Percentiles rank a stretch among this genome's conserved stretches.
These are phyloP conservation scores for Ananas comosus DNA, from an alignment of 176 grass and related monocot species.

Conservation along the genomic window DNA sequence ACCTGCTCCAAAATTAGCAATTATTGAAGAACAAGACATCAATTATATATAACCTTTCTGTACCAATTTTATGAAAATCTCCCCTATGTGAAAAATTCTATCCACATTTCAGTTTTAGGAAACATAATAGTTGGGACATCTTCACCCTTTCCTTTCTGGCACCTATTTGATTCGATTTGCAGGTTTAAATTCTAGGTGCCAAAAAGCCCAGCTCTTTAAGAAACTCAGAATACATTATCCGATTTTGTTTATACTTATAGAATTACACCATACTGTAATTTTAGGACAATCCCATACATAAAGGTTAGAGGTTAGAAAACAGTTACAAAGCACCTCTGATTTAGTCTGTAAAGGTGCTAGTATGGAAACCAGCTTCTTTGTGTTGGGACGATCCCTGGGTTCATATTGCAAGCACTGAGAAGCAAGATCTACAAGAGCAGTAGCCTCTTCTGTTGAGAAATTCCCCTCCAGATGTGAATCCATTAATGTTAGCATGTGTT, in stretches of 20 bases:
- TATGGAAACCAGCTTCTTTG: conserved; percentile 55
- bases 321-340: conserved; percentile 46
- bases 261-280: neutral
- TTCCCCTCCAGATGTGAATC: conserved; percentile 98
- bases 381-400: conserved; percentile 83
- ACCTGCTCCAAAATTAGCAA: conserved; percentile 36
- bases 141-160: neutral
- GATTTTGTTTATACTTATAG: neutral
- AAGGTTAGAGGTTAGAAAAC: neutral
- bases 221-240: neutral
- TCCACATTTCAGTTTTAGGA: no score
- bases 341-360: conserved; percentile 75
- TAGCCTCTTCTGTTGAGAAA: conserved; percentile 82
- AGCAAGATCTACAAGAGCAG: conserved; percentile 66
- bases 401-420: conserved; percentile 88
- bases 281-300: neutral
- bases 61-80: no score
- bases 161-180: no score
- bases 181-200: no score
- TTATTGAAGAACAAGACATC: neutral
- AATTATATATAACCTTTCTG: no score
- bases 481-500: conserved; percentile 59
- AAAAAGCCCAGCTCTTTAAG: neutral
- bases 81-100: no score
- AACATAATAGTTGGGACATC: neutral